Conservation (phyloP, 768 basidiomycete genomes). For the Porpolomopsis calyptriformis region DNA sequence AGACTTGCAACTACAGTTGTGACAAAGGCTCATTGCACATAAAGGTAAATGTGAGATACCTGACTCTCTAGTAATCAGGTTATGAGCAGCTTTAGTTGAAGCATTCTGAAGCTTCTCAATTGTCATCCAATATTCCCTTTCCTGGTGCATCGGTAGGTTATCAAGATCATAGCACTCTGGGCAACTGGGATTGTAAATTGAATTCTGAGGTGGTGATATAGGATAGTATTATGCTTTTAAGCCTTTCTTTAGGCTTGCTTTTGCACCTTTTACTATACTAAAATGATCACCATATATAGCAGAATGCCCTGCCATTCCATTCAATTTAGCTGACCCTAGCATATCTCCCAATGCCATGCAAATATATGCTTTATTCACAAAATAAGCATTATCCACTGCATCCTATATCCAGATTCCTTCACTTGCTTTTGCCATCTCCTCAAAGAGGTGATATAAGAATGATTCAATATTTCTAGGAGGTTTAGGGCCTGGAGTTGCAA, state of each 20-base stretch:
- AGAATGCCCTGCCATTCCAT: constrained; percentile 21
- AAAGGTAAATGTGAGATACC: constrained; percentile 20
- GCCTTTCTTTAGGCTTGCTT: constrained; percentile 13
- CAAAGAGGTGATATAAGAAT: constrained; percentile 17
- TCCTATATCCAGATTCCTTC: constrained; percentile 27
- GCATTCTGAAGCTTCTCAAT: constrained; percentile 14
- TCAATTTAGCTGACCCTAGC: constrained; percentile 24
- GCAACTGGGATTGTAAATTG: constrained; percentile 16
- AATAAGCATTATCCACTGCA: constrained; percentile 17
- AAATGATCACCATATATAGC: constrained; percentile 23
- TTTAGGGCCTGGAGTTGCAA: constrained; percentile 20
- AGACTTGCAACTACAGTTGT: too few species aligned
- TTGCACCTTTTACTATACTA: constrained; percentile 17
- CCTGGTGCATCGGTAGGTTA: constrained; percentile 15
- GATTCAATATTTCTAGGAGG: constrained; percentile 20
- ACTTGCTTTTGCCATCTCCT: constrained; percentile 18
- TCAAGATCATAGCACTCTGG: constrained; percentile 16
- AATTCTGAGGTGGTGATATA: constrained; percentile 13
- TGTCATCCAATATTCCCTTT: constrained; percentile 17
- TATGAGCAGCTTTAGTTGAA: constrained; percentile 7
- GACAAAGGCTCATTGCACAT: too few species aligned
- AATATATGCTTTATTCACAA: constrained; percentile 14
- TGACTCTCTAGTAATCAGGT: constrained; percentile 15
- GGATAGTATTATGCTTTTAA: constrained; percentile 22
- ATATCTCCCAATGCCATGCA: constrained; percentile 21